Evolutionary conservation across 176 grass and related monocot species (phyloP).

Genomic region (Eleusine indica): DNA sequence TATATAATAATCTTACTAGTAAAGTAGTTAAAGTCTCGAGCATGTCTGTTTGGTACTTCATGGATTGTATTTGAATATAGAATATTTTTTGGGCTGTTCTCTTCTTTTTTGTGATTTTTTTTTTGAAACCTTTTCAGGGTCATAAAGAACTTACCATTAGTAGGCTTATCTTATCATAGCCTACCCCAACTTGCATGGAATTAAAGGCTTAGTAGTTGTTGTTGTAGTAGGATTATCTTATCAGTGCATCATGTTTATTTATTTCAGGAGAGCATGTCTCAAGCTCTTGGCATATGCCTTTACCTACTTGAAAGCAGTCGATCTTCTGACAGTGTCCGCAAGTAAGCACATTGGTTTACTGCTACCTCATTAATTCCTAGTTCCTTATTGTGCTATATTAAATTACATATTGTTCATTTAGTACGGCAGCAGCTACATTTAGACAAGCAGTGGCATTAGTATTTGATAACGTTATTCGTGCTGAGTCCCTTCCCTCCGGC

Average conservation of each 20-base stretch:
- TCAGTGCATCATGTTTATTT: constrained; percentile 38
- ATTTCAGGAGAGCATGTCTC: constrained; percentile 87
- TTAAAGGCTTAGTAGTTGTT: too few relatives aligned
- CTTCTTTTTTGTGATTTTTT: too few relatives aligned
- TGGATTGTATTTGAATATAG: constrained; percentile 22
- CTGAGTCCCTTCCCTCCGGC: constrained; percentile 87
- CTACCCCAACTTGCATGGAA: too few relatives aligned
- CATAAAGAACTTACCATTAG: constrained; percentile 21
- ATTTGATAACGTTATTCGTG: constrained; percentile 78
- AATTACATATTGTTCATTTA: constrained; percentile 52
- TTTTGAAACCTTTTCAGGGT: not conserved
- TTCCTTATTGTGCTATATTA: constrained; percentile 41
- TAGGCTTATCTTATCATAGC: constrained; percentile 16
- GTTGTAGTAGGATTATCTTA: constrained; percentile 18
- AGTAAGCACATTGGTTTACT: constrained; percentile 55
- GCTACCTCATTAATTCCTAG: constrained; percentile 1
- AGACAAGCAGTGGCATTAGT: constrained; percentile 96
- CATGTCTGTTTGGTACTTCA: constrained; percentile 1
- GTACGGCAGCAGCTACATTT: constrained; percentile 99
- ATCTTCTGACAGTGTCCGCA: constrained; percentile 94
- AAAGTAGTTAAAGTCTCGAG: constrained; percentile 19
- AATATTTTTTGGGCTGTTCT: constrained; percentile 11
- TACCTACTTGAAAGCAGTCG: constrained; percentile 82
- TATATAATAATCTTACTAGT: constrained; percentile 2
- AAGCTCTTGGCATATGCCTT: constrained; percentile 95